phyloP scores from a whole-genome alignment of 345 rosid genomes.

The Nasturtium officinale region DNA sequence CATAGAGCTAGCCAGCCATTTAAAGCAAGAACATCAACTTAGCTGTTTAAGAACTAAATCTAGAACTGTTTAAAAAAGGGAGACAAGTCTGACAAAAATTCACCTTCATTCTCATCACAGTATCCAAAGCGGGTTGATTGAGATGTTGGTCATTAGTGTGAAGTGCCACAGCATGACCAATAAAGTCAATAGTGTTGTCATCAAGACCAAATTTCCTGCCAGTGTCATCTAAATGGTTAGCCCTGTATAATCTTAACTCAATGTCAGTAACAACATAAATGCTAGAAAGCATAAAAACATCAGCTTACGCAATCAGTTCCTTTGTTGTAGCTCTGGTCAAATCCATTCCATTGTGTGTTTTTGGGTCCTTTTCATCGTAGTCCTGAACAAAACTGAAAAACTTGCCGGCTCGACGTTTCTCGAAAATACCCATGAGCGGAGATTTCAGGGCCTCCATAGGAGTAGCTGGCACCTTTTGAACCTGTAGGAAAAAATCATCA shows the following conservation, averaged over 20 bases:
- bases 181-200: constrained; percentile 86
- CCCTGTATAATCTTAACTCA: background rate
- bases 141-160: constrained; percentile 73
- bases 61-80: background rate
- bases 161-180: constrained; percentile 95
- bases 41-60: background rate
- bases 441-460: constrained; percentile 95
- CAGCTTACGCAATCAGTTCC: constrained; percentile 76
- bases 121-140: constrained; percentile 70
- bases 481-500: constrained; percentile 43
- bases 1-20: constrained; percentile 66
- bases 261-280: background rate
- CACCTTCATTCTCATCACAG: constrained; percentile 92
- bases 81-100: constrained; percentile 13
- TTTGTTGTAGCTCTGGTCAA: constrained; percentile 75
- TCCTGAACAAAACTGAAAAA: constrained; percentile 94
- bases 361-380: constrained; percentile 84
- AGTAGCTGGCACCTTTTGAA: constrained; percentile 92
- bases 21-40: constrained; percentile 29
- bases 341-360: constrained; percentile 88
- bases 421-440: constrained; percentile 86
- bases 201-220: constrained; percentile 83
- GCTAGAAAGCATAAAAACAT: constrained; percentile 1
- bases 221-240: constrained; percentile 22
- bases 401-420: constrained; percentile 92